Evolutionary conservation across 305 asterid genomes (phyloP).

Genomic region (Lippia alba): DNA sequence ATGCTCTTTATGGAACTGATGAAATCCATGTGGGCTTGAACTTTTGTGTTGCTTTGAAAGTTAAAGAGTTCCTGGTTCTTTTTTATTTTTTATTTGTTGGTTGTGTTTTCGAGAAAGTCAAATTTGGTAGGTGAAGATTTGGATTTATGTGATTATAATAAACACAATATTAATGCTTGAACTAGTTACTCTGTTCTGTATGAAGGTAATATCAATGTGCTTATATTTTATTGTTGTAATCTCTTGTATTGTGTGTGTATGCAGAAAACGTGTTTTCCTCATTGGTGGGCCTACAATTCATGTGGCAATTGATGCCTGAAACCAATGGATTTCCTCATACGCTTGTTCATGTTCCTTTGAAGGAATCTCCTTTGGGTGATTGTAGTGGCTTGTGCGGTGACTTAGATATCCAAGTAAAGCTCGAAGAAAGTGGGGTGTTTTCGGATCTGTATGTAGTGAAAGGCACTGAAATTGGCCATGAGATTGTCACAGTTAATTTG

Average conservation of each 20-base stretch:
- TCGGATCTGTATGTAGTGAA: conserved; percentile 83
- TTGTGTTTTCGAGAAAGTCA: conserved; percentile 10
- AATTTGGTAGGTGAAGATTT: not conserved
- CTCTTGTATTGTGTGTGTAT: conserved; percentile 38
- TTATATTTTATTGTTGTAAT: conserved; percentile 6
- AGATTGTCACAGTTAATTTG: conserved; percentile 78
- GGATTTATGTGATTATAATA: not conserved
- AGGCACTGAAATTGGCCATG: conserved; percentile 90
- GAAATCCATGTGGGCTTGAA: not conserved
- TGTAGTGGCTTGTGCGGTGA: conserved; percentile 94
- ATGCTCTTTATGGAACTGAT: no score
- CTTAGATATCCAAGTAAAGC: conserved; percentile 79
- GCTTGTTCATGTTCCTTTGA: conserved; percentile 80
- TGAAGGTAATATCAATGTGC: not conserved
- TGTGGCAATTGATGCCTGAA: conserved; percentile 82
- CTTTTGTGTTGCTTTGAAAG: conserved; percentile 14
- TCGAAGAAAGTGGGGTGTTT: conserved; percentile 84
- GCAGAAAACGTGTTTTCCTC: conserved; percentile 93
- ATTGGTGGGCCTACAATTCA: conserved; percentile 83
- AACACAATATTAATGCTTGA: conserved; percentile 18
- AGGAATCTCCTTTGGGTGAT: conserved; percentile 91
- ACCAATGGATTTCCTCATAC: conserved; percentile 63
- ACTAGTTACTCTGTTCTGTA: conserved; percentile 20
- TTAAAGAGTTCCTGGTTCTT: not conserved
- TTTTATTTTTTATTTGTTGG: not conserved